Conservation (phyloP, 83 land plant species). For the Picea abies region DNA sequence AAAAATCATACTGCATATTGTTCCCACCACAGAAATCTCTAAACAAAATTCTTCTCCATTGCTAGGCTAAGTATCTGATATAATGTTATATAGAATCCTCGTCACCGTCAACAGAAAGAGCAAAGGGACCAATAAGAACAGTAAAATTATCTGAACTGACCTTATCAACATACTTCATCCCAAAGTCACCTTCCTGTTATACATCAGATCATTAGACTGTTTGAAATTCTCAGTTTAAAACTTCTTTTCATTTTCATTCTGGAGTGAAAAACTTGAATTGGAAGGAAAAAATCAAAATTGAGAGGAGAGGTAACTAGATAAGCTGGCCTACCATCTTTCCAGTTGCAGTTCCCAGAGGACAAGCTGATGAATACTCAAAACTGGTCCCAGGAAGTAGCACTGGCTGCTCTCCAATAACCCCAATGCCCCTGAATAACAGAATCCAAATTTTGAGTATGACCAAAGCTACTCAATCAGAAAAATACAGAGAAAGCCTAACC, state of each 20-base stretch:
- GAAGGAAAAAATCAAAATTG: not conserved
- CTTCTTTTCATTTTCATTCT: not conserved
- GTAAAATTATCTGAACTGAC: conserved; percentile 48
- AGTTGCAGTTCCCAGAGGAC: conserved; percentile 71
- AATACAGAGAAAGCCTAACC: not conserved
- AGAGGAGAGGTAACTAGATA: not conserved
- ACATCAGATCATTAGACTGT: not conserved
- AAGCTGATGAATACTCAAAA: conserved; percentile 83
- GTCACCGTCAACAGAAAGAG: conserved; percentile 60
- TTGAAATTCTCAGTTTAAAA: not conserved
- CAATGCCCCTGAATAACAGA: conserved; percentile 51
- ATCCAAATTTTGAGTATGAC: not conserved
- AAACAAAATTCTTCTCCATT: too few species aligned
- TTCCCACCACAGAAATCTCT: too few species aligned
- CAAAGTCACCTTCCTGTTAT: conserved; percentile 80
- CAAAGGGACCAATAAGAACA: conserved; percentile 65
- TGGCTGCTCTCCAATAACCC: conserved; percentile 83
- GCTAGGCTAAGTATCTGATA: too few species aligned
- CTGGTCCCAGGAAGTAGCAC: conserved; percentile 72
- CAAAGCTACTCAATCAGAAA: not conserved
- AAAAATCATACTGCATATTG: too few species aligned
- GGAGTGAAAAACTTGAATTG: too few species aligned
- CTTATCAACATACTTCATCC: conserved; percentile 76
- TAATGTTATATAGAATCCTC: conserved; percentile 12
- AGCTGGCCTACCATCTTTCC: conserved; percentile 69